phyloP scores from a whole-genome alignment of 2,329 filamentous ascomycete genomes.

The Calonectria pauciramosa region DNA sequence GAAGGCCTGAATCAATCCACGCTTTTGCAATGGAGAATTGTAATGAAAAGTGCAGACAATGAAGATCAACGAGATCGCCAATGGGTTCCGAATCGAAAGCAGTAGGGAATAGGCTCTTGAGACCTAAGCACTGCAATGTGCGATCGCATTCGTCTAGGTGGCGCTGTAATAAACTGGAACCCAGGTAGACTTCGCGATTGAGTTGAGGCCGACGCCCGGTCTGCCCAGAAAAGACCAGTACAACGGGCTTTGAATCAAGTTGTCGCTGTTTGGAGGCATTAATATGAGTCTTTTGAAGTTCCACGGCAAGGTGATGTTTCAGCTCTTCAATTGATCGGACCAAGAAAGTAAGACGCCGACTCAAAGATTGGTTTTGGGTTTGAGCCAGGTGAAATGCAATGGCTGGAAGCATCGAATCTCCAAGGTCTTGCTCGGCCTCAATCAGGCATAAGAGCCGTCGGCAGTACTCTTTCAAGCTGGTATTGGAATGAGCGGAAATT shows the following conservation, averaged over 20 bases:
- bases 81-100: neutral
- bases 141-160: neutral
- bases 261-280: too few species aligned
- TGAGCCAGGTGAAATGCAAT: neutral
- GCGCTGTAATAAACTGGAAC: neutral
- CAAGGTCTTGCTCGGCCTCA: neutral
- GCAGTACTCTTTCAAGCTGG: neutral
- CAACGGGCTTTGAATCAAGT: neutral
- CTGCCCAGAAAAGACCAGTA: neutral
- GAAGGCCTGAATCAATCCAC: neutral
- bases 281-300: too few species aligned
- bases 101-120: neutral
- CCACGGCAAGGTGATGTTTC: too few species aligned
- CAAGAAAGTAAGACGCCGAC: neutral
- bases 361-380: neutral
- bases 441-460: neutral
- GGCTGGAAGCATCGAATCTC: neutral
- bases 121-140: neutral
- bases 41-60: neutral
- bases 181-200: neutral
- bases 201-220: neutral
- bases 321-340: neutral
- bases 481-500: neutral
- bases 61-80: neutral
- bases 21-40: neutral